A percentile compares a stretch with the other conserved stretches of the same genome.
These are phyloP conservation scores for Gypsophila paniculata DNA, from an alignment of 179 eudicot species.

Conservation along the genomic window DNA sequence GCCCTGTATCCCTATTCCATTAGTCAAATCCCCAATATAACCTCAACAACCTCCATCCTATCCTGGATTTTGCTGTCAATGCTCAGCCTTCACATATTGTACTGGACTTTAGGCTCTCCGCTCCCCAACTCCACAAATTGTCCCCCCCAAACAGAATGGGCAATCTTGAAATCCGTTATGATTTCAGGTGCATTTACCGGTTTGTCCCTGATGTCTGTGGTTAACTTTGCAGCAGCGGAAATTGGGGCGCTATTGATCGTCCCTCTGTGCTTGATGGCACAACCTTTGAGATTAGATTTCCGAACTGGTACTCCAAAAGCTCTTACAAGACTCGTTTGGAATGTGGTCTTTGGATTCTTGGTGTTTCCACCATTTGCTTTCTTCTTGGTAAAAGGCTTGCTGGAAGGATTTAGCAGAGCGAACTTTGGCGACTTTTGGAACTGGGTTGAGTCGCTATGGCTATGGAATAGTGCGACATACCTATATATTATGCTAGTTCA, in stretches of 20 bases:
- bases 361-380: slow-evolving; percentile 64
- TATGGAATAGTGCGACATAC: slow-evolving; percentile 88
- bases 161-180: slow-evolving; percentile 64
- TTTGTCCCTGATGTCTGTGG: slow-evolving; percentile 84
- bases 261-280: slow-evolving; percentile 72
- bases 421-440: slow-evolving; percentile 68
- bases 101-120: slow-evolving; percentile 44
- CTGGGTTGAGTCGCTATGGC: slow-evolving; percentile 82
- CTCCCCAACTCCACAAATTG: slow-evolving; percentile 26
- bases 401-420: slow-evolving; percentile 41
- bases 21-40: slow-evolving; percentile 43
- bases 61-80: slow-evolving; percentile 60
- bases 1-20: slow-evolving; percentile 66
- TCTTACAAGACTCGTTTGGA: slow-evolving; percentile 37
- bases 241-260: slow-evolving; percentile 74
- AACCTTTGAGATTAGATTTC: slow-evolving; percentile 48
- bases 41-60: slow-evolving; percentile 42
- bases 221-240: slow-evolving; percentile 89
- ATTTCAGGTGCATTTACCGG: slow-evolving; percentile 70
- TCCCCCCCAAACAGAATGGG: slow-evolving; percentile 51
- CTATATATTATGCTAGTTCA: slow-evolving; percentile 66
- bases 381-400: slow-evolving; percentile 47
- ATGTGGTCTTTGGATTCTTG: slow-evolving; percentile 38
- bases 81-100: slow-evolving; percentile 44
- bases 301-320: slow-evolving; percentile 32